Conservation (phyloP, 2,329 filamentous ascomycete species). For the Colletotrichum lini region DNA sequence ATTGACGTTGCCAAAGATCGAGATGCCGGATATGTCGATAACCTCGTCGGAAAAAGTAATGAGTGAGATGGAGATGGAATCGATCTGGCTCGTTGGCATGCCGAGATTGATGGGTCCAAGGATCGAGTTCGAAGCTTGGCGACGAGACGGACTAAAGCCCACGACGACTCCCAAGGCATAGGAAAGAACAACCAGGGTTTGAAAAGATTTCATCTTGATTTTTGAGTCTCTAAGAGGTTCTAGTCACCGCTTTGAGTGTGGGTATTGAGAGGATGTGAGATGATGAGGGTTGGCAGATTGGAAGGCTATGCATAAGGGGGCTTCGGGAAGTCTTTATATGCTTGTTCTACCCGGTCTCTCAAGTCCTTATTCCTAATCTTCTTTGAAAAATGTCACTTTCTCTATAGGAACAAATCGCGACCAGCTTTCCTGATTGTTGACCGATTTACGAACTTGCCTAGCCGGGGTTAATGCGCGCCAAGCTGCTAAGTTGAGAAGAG, state of each 20-base stretch:
- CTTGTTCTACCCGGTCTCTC: background rate
- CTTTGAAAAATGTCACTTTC: too few relatives aligned
- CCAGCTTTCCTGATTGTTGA: too few relatives aligned
- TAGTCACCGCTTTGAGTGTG: background rate
- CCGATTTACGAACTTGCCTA: too few relatives aligned
- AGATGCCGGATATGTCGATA: slow-evolving; percentile 21
- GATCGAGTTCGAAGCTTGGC: background rate
- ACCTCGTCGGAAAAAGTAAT: slow-evolving; percentile 19
- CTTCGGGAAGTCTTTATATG: background rate
- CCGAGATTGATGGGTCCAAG: background rate
- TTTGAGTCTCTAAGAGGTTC: too few relatives aligned
- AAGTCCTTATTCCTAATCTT: too few relatives aligned
- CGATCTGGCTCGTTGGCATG: background rate
- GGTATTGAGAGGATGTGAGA: background rate
- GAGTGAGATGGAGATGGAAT: slow-evolving; percentile 4
- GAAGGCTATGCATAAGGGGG: background rate
- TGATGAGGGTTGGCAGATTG: background rate
- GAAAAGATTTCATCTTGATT: background rate
- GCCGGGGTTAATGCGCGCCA: too few relatives aligned
- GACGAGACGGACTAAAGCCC: background rate
- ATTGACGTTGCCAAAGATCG: slow-evolving; percentile 26
- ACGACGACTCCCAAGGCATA: background rate
- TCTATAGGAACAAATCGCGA: too few relatives aligned
- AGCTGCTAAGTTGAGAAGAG: too few relatives aligned
- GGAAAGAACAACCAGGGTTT: background rate